phyloP scores from a whole-genome alignment of 257 asterid genomes.

The Primulina tabacum region DNA sequence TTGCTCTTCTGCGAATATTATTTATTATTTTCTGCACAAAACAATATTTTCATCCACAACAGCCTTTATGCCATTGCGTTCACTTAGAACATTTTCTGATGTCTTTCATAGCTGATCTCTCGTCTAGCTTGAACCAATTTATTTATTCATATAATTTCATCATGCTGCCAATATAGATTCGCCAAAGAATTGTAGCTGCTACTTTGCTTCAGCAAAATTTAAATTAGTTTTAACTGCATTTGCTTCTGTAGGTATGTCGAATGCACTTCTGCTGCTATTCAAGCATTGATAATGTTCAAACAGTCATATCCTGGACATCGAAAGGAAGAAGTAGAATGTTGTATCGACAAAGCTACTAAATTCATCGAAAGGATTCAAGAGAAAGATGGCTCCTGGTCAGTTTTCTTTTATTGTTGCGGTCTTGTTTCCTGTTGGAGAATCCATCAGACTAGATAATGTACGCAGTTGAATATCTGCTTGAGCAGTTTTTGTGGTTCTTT shows the following conservation, averaged over 20 bases:
- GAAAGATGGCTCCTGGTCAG: conserved; percentile 94
- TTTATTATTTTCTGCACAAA: conserved; percentile 14
- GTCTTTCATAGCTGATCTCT: conserved; percentile 8
- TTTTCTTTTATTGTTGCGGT: conserved; percentile 19
- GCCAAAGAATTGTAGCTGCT: conserved; percentile 2
- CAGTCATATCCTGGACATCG: conserved; percentile 83
- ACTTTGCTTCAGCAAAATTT: background rate
- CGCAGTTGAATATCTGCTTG: conserved; percentile 14
- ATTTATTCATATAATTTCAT: conserved; percentile 4
- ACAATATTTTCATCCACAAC: conserved; percentile 3
- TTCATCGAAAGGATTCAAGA: conserved; percentile 76
- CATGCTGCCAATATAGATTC: conserved; percentile 14
- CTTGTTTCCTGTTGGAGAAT: conserved; percentile 22
- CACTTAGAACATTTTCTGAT: background rate
- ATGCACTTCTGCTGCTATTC: conserved; percentile 97
- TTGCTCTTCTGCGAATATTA: conserved; percentile 23
- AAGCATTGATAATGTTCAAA: conserved; percentile 70
- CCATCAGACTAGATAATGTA: conserved; percentile 15
- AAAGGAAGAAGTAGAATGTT: conserved; percentile 59
- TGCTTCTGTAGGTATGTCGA: conserved; percentile 73
- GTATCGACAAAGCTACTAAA: conserved; percentile 62
- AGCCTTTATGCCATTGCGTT: conserved; percentile 7
- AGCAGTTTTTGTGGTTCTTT: conserved; percentile 14
- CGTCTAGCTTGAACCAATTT: conserved; percentile 20
- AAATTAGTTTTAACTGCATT: conserved; percentile 27